Conservation (phyloP, 768 basidiomycete genomes). For the Termitomyces sp. region DNA sequence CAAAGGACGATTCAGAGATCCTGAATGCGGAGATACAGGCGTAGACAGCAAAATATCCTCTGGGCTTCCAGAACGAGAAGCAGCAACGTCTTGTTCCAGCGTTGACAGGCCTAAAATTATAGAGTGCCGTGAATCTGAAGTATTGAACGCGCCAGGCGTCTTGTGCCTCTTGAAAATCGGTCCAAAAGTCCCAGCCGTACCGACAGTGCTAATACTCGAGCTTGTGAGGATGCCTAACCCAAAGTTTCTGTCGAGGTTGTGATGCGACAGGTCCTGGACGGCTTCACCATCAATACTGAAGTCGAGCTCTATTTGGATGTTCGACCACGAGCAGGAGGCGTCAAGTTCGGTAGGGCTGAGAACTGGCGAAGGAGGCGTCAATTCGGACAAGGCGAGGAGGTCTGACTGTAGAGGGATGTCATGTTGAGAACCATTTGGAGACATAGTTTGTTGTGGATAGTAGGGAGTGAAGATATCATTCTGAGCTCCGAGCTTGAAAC, state of each 20-base stretch:
- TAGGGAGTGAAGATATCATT: background rate
- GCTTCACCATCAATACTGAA: conserved; percentile 12
- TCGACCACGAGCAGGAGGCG: conserved; percentile 38
- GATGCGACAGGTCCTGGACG: background rate
- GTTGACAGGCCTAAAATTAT: conserved; percentile 1
- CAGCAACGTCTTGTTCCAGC: background rate
- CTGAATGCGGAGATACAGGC: background rate
- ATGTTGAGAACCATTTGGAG: background rate
- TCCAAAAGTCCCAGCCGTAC: conserved; percentile 27
- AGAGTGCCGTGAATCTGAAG: conserved; percentile 1
- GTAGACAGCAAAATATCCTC: background rate
- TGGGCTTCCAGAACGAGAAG: conserved; percentile 1
- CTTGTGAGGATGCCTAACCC: conserved; percentile 7
- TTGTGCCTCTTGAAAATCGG: conserved; percentile 16
- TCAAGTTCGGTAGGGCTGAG: conserved; percentile 35
- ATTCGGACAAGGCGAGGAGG: conserved; percentile 33
- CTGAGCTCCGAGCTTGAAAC: background rate
- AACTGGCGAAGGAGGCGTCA: conserved; percentile 46
- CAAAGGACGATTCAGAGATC: background rate
- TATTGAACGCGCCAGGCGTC: background rate
- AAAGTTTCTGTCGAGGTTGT: background rate
- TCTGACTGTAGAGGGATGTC: conserved; percentile 5
- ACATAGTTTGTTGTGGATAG: background rate
- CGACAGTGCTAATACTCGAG: conserved; percentile 12
- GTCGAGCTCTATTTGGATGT: conserved; percentile 52